phyloP scores from a whole-genome alignment of 2,329 filamentous ascomycete species.

The Pseudopyricularia javanii region DNA sequence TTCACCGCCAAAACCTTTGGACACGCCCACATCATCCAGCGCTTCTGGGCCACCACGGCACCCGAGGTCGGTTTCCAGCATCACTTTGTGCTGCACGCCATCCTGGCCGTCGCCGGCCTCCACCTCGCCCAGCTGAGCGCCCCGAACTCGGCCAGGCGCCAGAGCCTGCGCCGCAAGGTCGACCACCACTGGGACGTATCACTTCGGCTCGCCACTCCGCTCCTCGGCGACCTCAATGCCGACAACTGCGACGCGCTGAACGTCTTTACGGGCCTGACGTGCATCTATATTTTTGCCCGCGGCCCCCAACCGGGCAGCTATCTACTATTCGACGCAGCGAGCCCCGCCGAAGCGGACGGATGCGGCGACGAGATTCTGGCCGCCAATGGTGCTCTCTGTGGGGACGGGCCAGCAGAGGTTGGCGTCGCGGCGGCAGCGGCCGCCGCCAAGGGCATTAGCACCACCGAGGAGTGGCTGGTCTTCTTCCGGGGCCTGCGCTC shows the following conservation, averaged over 20 bases:
- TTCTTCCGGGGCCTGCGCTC: constrained; percentile 3
- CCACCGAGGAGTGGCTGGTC: constrained; percentile 1
- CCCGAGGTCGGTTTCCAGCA: constrained; percentile 31
- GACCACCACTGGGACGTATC: constrained; percentile 2
- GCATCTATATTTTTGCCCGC: constrained; percentile 17
- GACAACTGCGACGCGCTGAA: constrained; percentile 13
- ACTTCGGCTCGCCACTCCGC: constrained; percentile 7
- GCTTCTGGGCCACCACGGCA: constrained; percentile 33
- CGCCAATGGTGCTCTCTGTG: not conserved
- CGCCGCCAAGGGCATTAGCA: not conserved
- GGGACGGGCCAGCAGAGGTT: not conserved
- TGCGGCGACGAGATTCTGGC: not conserved
- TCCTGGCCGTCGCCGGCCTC: constrained; percentile 35
- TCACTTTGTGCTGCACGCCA: constrained; percentile 33
- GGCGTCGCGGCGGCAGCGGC: not conserved
- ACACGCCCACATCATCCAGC: constrained; percentile 23
- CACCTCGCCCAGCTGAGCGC: constrained; percentile 27
- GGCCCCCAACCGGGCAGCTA: constrained; percentile 16
- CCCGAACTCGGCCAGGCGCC: not conserved
- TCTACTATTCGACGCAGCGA: constrained; percentile 13
- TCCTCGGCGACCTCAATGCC: constrained; percentile 7
- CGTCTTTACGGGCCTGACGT: constrained; percentile 19
- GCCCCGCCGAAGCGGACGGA: not conserved
- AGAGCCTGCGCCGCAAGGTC: not conserved
- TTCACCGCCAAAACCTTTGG: constrained; percentile 35